Evolutionary conservation across 305 asterid genomes (phyloP).

Genomic region (Monarda citriodora): DNA sequence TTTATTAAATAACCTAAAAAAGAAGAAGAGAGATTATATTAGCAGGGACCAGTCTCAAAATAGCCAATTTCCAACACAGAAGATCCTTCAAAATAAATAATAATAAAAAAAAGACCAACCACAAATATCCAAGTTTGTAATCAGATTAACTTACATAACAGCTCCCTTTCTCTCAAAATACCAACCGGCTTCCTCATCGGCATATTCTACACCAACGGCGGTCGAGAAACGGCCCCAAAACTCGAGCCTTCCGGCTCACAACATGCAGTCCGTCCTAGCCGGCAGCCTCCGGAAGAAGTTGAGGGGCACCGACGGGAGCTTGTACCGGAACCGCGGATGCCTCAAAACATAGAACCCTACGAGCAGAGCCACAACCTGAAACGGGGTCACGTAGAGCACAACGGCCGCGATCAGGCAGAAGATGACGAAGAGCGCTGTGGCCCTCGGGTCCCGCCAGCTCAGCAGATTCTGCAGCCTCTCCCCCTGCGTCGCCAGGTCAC

Average conservation of each 20-base stretch:
- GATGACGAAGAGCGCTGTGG: constrained; percentile 61
- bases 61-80: constrained; percentile 10
- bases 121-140: constrained; percentile 30
- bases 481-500: constrained; percentile 85
- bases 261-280: constrained; percentile 80
- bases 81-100: constrained; percentile 27
- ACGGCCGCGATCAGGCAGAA: constrained; percentile 65
- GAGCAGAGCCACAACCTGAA: constrained; percentile 56
- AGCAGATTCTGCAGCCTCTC: constrained; percentile 72
- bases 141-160: constrained; percentile 25
- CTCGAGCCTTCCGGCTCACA: constrained; percentile 24
- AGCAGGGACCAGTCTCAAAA: constrained; percentile 23
- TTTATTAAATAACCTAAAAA: constrained; percentile 28
- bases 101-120: constrained; percentile 26
- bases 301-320: constrained; percentile 68
- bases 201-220: constrained; percentile 14
- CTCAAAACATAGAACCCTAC: constrained; percentile 61
- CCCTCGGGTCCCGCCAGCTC: constrained; percentile 89
- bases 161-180: constrained; percentile 17
- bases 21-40: constrained; percentile 20
- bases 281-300: constrained; percentile 82
- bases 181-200: constrained; percentile 19
- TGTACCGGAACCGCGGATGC: constrained; percentile 78
- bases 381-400: constrained; percentile 68
- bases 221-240: constrained; percentile 2